These are phyloP conservation scores for Fragaria vesca DNA, from an alignment of 306 rosid species.

Conservation along the genomic window DNA sequence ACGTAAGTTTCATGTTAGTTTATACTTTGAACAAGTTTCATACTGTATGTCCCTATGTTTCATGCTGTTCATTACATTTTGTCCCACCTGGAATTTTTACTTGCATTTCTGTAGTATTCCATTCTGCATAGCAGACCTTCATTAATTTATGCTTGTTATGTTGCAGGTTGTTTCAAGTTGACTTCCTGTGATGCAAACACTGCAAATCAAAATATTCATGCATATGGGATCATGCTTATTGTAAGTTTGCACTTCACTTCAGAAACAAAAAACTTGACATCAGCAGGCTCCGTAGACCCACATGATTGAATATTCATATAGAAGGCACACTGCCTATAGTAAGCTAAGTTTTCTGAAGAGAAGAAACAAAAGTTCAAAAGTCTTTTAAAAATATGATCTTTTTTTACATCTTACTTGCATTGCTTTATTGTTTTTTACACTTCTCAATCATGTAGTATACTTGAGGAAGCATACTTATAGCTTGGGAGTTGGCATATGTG, in stretches of 20 bases:
- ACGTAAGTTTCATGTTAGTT: constrained; percentile 46
- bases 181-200: constrained; percentile 77
- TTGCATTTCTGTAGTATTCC: neutral
- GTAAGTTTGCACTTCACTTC: constrained; percentile 51
- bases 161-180: constrained; percentile 87
- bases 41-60: neutral
- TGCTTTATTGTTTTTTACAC: neutral
- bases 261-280: constrained; percentile 20
- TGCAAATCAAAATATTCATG: constrained; percentile 69
- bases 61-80: neutral
- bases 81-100: neutral
- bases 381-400: constrained; percentile 8
- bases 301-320: constrained; percentile 2
- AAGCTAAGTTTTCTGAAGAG: neutral
- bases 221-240: constrained; percentile 82
- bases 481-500: constrained; percentile 11
- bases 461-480: neutral
- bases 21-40: neutral
- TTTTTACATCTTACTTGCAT: constrained; percentile 8
- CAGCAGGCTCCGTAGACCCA: constrained; percentile 7
- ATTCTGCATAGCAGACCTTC: constrained; percentile 28
- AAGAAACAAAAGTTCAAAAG: neutral
- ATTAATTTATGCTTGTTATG: constrained; percentile 37
- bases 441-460: neutral
- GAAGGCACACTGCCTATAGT: neutral